Evolutionary conservation across 1,284 basidiomycete genomes (phyloP).

Genomic region (Trichosporon sp.): DNA sequence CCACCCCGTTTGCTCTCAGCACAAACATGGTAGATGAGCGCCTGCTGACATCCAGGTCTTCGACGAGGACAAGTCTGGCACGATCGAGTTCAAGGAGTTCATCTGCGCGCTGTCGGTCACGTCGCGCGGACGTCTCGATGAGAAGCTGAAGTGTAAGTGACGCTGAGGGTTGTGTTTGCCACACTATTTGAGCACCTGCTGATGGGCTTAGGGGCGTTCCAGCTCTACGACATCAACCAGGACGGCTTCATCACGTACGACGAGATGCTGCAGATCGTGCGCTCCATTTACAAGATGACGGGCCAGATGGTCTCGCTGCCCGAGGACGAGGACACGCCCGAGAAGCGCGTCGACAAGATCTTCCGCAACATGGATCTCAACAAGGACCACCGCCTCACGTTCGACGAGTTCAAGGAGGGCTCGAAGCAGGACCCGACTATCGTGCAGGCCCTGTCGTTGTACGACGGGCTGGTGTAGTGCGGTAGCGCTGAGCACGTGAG

Average conservation of each 20-base stretch:
- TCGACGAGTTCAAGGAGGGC: conserved; percentile 93
- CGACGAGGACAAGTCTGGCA: conserved; percentile 91
- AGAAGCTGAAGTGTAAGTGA: conserved; percentile 94
- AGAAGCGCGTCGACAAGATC: conserved; percentile 98
- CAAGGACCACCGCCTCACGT: conserved; percentile 82
- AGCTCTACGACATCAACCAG: conserved; percentile 97
- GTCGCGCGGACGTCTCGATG: conserved; percentile 86
- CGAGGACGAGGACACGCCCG: conserved; percentile 95
- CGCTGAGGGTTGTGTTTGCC: too few relatives aligned
- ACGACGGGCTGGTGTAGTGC: conserved; percentile 46
- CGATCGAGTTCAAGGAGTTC: conserved; percentile 97
- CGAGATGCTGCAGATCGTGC: conserved; percentile 96
- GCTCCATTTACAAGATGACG: conserved; percentile 97
- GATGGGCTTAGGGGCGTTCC: conserved; percentile 81
- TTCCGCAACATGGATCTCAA: conserved; percentile 89
- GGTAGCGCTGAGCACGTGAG: not conserved
- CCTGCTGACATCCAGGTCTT: conserved; percentile 57
- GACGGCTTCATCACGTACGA: conserved; percentile 96
- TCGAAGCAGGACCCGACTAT: conserved; percentile 97
- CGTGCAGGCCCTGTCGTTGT: conserved; percentile 68
- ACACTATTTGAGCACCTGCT: too few relatives aligned
- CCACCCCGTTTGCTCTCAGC: too few relatives aligned
- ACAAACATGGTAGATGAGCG: not conserved
- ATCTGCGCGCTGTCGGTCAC: conserved; percentile 96
- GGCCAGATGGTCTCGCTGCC: conserved; percentile 99